These are phyloP conservation scores for Circinella minor DNA, from an alignment of 371 early-diverging fungal genomes.

Conservation along the genomic window DNA sequence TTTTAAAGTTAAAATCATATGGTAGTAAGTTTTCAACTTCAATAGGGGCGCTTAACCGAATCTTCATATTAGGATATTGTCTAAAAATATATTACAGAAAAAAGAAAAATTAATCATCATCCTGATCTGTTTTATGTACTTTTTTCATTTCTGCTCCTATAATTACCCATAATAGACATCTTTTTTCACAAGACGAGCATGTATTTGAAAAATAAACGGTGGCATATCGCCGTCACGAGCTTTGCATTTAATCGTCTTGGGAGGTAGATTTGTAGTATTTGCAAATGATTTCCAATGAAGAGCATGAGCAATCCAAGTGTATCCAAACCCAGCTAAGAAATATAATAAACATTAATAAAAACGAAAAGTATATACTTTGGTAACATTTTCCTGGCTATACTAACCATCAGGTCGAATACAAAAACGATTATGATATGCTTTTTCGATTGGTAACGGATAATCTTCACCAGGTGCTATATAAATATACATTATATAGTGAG, in stretches of 20 bases:
- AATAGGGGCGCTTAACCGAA: slow-evolving; percentile 87
- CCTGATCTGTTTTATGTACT: neutral
- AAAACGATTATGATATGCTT: slow-evolving; percentile 78
- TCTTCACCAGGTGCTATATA: slow-evolving; percentile 80
- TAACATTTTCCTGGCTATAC: neutral
- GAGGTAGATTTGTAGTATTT: slow-evolving; percentile 34
- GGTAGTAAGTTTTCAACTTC: slow-evolving; percentile 96
- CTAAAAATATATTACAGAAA: slow-evolving; percentile 8
- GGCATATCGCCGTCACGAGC: slow-evolving; percentile 60
- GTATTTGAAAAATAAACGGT: slow-evolving; percentile 77
- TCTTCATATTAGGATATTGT: slow-evolving; percentile 83
- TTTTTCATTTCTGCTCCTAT: neutral
- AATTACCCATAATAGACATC: slow-evolving; percentile 53
- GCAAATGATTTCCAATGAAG: slow-evolving; percentile 76
- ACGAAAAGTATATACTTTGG: neutral
- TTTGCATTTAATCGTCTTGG: slow-evolving; percentile 31
- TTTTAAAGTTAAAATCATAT: slow-evolving; percentile 78
- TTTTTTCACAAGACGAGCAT: slow-evolving; percentile 56
- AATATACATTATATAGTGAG: too few species aligned
- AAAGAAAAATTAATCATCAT: neutral
- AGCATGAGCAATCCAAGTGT: slow-evolving; percentile 70
- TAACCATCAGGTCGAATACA: slow-evolving; percentile 83
- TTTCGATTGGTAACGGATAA: slow-evolving; percentile 85
- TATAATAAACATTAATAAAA: neutral
- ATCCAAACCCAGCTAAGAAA: slow-evolving; percentile 72